A percentile compares a stretch with the other conserved stretches of the same genome.
These are phyloP conservation scores for Luffa acutangula DNA, from an alignment of 306 rosid genomes.

Conservation along the genomic window DNA sequence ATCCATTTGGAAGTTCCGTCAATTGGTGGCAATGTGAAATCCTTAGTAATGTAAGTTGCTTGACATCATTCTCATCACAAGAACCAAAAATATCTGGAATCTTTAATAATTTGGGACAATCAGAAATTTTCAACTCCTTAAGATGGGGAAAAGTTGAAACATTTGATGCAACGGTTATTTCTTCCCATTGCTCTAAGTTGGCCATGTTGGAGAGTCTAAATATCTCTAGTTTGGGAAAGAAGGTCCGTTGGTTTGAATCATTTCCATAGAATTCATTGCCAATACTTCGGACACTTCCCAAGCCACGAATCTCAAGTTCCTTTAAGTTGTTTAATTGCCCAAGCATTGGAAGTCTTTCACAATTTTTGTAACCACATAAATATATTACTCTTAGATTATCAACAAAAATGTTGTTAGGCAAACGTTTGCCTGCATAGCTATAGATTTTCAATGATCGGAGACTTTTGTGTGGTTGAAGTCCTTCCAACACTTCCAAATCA, in stretches of 20 bases:
- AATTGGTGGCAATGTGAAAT: neutral
- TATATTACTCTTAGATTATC: neutral
- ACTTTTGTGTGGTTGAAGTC: neutral
- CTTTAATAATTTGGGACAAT: neutral
- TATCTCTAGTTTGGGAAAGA: neutral
- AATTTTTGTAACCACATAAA: neutral
- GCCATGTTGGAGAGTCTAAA: neutral
- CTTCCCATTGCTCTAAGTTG: neutral
- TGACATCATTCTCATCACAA: neutral
- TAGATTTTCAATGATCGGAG: neutral
- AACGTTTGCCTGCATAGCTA: neutral
- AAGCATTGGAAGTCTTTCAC: neutral
- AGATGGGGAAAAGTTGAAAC: neutral
- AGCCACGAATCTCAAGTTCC: neutral
- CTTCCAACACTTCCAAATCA: neutral
- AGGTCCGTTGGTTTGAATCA: neutral
- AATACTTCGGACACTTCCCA: neutral
- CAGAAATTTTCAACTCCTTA: rapidly evolving
- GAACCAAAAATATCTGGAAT: neutral
- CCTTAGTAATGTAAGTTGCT: neutral
- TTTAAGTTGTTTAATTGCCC: neutral
- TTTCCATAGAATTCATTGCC: neutral
- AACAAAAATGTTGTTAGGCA: neutral
- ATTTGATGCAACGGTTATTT: neutral
- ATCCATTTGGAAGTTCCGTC: neutral